Evolutionary conservation across 192 early-diverging fungal genomes (phyloP).

Genomic region (Umbelopsis sp.): DNA sequence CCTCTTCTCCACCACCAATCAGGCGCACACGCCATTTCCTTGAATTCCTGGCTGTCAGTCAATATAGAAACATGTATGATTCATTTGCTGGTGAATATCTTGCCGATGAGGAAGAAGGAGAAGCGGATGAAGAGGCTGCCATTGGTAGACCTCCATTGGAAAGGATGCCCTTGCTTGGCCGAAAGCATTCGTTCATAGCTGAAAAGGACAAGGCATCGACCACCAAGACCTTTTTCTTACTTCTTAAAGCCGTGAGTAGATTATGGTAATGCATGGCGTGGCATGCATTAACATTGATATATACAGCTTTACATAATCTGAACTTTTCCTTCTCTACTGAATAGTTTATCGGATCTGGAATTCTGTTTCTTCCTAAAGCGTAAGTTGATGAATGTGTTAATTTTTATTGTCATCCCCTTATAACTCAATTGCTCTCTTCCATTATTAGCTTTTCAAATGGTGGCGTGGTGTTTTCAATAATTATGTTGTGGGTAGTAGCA

Average conservation of each 20-base stretch:
- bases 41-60: conserved; percentile 11
- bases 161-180: not conserved
- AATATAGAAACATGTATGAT: conserved; percentile 4
- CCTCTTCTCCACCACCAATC: not conserved
- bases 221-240: conserved; percentile 54
- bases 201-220: conserved; percentile 46
- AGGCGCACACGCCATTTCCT: conserved; percentile 14
- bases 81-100: conserved; percentile 11
- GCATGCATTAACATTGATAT: too few relatives aligned
- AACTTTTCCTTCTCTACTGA: too few relatives aligned
- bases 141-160: not conserved
- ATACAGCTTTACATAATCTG: too few relatives aligned
- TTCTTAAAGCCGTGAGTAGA: conserved; percentile 46
- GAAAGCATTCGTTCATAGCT: conserved; percentile 16
- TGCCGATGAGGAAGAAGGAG: conserved; percentile 2
- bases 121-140: not conserved
- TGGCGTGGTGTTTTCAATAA: conserved; percentile 59
- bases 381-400: not conserved
- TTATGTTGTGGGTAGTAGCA: conserved; percentile 61
- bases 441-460: conserved; percentile 56
- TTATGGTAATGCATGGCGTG: not conserved
- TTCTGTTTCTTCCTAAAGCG: conserved; percentile 56
- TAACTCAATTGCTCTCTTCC: not conserved
- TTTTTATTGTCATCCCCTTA: not conserved
- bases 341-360: conserved; percentile 57